These are phyloP conservation scores for Thinopyrum elongatum DNA, from an alignment of 176 grass and related monocot species.

Conservation along the genomic window DNA sequence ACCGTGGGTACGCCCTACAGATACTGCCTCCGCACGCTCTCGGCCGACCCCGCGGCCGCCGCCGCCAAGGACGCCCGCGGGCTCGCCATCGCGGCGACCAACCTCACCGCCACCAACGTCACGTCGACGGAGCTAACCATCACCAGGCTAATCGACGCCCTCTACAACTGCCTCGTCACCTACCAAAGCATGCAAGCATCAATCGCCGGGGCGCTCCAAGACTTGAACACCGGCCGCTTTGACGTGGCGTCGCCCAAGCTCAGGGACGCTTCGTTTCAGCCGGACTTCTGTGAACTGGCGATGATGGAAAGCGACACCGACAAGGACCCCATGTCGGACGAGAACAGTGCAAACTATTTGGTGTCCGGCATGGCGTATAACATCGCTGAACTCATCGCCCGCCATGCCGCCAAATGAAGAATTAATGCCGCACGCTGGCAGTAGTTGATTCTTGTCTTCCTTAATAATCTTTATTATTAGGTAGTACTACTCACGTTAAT, in stretches of 20 bases:
- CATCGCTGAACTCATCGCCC: neutral
- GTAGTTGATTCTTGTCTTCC: too few species aligned
- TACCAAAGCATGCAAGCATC: neutral
- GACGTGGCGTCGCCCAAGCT: neutral
- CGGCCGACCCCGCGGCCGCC: neutral
- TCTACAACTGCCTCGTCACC: neutral
- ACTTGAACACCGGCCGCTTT: neutral
- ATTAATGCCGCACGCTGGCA: too few species aligned
- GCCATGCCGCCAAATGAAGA: neutral
- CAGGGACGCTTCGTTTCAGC: neutral
- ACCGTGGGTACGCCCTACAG: neutral
- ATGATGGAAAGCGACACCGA: neutral
- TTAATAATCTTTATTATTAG: too few species aligned
- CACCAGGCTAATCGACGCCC: neutral
- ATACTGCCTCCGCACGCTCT: conserved; percentile 23
- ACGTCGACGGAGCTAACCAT: neutral
- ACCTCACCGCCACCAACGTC: conserved; percentile 1
- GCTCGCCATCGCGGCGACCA: conserved; percentile 30
- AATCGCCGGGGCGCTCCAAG: neutral
- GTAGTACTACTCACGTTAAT: too few species aligned
- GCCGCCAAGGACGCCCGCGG: neutral
- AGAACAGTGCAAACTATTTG: neutral
- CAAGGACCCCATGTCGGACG: neutral
- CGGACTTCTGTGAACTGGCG: neutral
- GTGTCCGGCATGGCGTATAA: neutral